These are phyloP conservation scores for Hemerocallis citrina DNA, from an alignment of 106 monocot genomes.

Conservation along the genomic window DNA sequence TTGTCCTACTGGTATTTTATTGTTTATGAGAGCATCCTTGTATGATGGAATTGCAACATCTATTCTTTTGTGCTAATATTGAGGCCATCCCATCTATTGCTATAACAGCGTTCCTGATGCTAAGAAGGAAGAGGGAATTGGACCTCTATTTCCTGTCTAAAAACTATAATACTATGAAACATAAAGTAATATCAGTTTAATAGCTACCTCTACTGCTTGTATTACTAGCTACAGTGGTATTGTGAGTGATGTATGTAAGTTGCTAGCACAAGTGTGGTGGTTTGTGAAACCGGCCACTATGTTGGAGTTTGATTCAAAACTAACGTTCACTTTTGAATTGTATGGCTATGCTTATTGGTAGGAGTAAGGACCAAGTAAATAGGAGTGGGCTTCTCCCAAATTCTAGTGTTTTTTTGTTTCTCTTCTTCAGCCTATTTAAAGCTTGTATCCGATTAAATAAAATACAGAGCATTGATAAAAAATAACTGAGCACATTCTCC, in stretches of 20 bases:
- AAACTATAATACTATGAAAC: not conserved
- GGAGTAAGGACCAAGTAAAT: no score
- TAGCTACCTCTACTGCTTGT: not conserved
- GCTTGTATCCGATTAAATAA: no score
- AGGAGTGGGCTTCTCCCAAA: no score
- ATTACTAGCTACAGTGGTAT: not conserved
- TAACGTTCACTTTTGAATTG: no score
- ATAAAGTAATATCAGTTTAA: not conserved
- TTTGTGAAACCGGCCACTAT: not conserved
- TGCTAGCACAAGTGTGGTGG: not conserved
- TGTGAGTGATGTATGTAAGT: not conserved
- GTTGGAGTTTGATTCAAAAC: no score
- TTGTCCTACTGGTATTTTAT: not conserved
- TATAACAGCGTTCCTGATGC: conserved; percentile 67
- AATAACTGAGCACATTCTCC: no score
- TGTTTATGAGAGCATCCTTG: not conserved
- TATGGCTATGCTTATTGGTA: no score
- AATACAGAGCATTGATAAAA: no score
- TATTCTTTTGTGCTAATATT: not conserved
- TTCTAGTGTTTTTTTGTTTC: no score
- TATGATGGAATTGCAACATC: not conserved
- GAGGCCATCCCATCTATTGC: conserved; percentile 22
- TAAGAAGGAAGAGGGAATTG: conserved; percentile 44
- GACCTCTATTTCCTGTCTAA: conserved; percentile 70
- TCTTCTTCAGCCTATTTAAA: no score